Conservation (phyloP, 208 protist species). For the Porcisia deanei region DNA sequence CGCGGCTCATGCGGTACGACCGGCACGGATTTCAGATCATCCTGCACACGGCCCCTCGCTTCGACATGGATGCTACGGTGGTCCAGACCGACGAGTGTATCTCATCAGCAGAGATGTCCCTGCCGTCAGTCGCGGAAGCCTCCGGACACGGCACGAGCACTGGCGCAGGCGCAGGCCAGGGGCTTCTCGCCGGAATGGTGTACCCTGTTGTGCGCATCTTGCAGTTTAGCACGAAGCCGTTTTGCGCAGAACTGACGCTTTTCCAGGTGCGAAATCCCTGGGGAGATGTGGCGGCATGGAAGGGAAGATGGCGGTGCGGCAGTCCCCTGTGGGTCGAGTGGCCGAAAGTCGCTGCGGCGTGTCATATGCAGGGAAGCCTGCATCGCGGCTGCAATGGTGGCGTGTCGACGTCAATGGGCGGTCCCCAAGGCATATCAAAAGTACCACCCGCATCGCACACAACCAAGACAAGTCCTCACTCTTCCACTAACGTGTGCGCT, state of each 20-base stretch:
- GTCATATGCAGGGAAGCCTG: conserved; percentile 18
- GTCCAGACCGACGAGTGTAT: background rate
- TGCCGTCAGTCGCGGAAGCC: background rate
- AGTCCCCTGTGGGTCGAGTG: conserved; percentile 20
- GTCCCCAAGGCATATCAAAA: background rate
- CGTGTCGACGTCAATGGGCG: background rate
- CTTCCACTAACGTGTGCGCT: background rate
- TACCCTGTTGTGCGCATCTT: conserved; percentile 23
- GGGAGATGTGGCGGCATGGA: conserved; percentile 27
- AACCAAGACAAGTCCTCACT: background rate
- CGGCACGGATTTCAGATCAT: conserved; percentile 26
- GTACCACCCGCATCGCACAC: background rate
- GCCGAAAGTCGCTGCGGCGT: conserved; percentile 22
- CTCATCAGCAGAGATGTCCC: background rate
- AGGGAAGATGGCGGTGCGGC: conserved; percentile 27
- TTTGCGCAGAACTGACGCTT: conserved; percentile 20
- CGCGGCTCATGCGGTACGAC: conserved; percentile 24
- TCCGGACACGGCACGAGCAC: background rate
- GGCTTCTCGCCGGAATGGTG: conserved; percentile 21
- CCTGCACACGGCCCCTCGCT: conserved; percentile 24
- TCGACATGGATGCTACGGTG: background rate
- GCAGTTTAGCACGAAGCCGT: conserved; percentile 17
- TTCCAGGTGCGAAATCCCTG: conserved; percentile 29
- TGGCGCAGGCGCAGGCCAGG: background rate
- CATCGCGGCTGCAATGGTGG: background rate